Percentiles rank a stretch among this genome's conserved stretches.
phyloP scores from a whole-genome alignment of 1,284 basidiomycete genomes.

The Naganishia cerealis region DNA sequence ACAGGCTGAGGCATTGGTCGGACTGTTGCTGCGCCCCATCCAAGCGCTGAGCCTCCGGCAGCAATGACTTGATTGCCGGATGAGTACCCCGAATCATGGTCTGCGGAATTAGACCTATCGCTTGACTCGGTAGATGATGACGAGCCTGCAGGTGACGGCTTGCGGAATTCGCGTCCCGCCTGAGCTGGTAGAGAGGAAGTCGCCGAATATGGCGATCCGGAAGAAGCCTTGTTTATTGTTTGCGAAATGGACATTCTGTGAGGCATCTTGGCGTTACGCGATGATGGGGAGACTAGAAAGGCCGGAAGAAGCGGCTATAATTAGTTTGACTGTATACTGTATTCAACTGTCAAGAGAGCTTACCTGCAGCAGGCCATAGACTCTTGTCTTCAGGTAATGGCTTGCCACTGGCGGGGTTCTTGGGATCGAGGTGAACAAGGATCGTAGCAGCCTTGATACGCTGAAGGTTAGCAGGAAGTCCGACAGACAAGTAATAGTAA shows the following conservation, averaged over 20 bases:
- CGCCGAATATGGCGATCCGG: constrained; percentile 28
- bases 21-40: background rate
- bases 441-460: constrained; percentile 80
- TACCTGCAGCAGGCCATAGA: constrained; percentile 60
- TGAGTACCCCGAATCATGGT: constrained; percentile 28
- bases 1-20: background rate
- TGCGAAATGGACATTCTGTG: constrained; percentile 28
- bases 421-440: constrained; percentile 71
- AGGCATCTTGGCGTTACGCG: constrained; percentile 16
- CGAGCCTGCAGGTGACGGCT: constrained; percentile 30
- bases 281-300: constrained; percentile 23
- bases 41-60: background rate
- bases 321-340: background rate
- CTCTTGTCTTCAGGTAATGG: constrained; percentile 89
- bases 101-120: constrained; percentile 29
- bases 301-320: background rate
- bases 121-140: constrained; percentile 33
- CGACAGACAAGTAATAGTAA: constrained; percentile 4
- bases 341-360: background rate
- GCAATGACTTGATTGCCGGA: constrained; percentile 17
- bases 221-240: constrained; percentile 21
- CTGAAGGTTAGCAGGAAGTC: background rate
- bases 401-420: constrained; percentile 62
- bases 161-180: constrained; percentile 24
- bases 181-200: constrained; percentile 29